Conservation (phyloP, 371 early-diverging fungal genomes). For the Lichtheimia hyalospora region DNA sequence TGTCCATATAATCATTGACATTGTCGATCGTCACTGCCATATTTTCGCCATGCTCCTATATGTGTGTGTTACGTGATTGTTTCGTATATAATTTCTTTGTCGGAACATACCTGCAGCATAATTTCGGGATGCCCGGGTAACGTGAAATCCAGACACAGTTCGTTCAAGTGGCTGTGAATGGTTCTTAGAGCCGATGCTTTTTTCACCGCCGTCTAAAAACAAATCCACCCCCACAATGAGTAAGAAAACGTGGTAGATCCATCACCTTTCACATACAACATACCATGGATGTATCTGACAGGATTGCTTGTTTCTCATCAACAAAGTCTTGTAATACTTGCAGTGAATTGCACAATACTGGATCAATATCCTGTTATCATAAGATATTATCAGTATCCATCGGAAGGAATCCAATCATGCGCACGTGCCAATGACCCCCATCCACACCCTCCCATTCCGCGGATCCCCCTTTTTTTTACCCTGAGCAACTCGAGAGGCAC, state of each 20-base stretch:
- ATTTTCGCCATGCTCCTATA: slow-evolving; percentile 58
- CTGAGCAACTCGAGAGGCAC: slow-evolving; percentile 8
- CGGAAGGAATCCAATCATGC: too few relatives aligned
- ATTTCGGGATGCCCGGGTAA: slow-evolving; percentile 73
- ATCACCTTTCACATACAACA: not conserved
- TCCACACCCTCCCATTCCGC: too few relatives aligned
- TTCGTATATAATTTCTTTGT: not conserved
- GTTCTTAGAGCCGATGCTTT: slow-evolving; percentile 34
- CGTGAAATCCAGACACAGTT: slow-evolving; percentile 81
- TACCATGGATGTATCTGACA: slow-evolving; percentile 29
- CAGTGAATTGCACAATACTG: slow-evolving; percentile 65
- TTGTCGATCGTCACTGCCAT: slow-evolving; percentile 72
- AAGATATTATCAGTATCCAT: not conserved
- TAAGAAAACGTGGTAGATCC: too few relatives aligned
- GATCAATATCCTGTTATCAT: slow-evolving; percentile 58
- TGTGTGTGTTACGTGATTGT: not conserved
- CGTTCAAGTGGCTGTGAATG: slow-evolving; percentile 50
- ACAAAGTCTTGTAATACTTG: slow-evolving; percentile 57
- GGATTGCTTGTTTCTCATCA: slow-evolving; percentile 46
- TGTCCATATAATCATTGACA: slow-evolving; percentile 71
- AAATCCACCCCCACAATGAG: not conserved
- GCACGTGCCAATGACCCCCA: too few relatives aligned
- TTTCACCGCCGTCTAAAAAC: slow-evolving; percentile 23
- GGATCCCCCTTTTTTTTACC: slow-evolving; percentile 6
- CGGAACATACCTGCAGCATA: slow-evolving; percentile 50